Percentiles rank a stretch among this genome's conserved stretches.
Conservation (phyloP, 495 filamentous ascomycete genomes). For the Penicillium robsamsonii region DNA sequence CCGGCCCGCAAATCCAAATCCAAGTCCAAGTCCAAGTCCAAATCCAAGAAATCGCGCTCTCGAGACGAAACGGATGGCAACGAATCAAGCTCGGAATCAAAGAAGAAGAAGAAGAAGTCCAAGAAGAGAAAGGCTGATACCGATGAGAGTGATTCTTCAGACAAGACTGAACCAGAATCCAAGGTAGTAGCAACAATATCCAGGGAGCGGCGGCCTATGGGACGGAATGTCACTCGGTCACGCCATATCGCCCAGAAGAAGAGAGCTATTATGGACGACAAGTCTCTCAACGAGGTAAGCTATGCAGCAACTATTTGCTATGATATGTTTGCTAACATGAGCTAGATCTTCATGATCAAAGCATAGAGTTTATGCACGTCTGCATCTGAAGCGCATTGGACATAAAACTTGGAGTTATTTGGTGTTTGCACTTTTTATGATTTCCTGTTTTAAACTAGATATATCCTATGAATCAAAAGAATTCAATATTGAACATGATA, state of each 20-base stretch:
- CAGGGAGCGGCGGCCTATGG: constrained; percentile 45
- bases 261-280: constrained; percentile 66
- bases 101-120: constrained; percentile 48
- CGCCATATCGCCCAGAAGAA: constrained; percentile 78
- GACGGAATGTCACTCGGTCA: constrained; percentile 62
- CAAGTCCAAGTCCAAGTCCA: constrained; percentile 24
- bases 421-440: constrained; percentile 1
- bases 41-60: constrained; percentile 27
- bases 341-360: constrained; percentile 74
- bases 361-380: constrained; percentile 22
- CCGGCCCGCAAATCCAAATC: constrained; percentile 19
- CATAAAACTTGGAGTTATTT: constrained; percentile 5
- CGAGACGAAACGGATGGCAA: constrained; percentile 15
- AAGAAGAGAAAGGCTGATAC: constrained; percentile 53
- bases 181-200: constrained; percentile 28
- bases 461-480: constrained; percentile 6
- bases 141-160: constrained; percentile 13
- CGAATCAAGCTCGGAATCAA: constrained; percentile 21
- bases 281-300: constrained; percentile 73
- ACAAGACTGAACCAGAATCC: constrained; percentile 16
- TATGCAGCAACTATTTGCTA: background rate
- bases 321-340: constrained; percentile 33
- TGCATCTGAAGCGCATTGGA: constrained; percentile 10
- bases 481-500: background rate
- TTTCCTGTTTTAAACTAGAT: constrained; percentile 1